Conservation (phyloP, 2,329 filamentous ascomycete species). For the Aplosporella prunicola region DNA sequence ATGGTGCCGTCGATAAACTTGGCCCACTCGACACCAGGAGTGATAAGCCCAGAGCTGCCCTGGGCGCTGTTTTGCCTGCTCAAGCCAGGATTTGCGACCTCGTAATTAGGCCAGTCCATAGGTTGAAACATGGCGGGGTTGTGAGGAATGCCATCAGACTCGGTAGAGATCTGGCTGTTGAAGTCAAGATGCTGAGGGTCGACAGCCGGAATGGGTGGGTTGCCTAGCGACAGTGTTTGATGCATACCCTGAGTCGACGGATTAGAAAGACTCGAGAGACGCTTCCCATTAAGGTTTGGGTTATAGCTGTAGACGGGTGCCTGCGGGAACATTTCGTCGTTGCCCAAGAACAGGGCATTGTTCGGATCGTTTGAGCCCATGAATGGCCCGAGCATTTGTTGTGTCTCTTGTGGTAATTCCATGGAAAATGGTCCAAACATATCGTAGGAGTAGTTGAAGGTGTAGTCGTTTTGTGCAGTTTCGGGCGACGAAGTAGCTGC, state of each 20-base stretch:
- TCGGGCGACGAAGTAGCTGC: too few relatives aligned
- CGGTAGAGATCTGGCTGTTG: conserved; percentile 17
- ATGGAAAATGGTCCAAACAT: conserved; percentile 41
- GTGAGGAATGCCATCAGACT: conserved; percentile 11
- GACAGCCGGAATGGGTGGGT: conserved; percentile 16
- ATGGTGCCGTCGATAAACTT: conserved; percentile 18
- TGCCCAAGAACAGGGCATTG: conserved; percentile 38
- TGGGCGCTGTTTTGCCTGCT: conserved; percentile 15
- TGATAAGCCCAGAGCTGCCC: conserved; percentile 16
- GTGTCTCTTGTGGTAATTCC: conserved; percentile 42
- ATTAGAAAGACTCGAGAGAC: conserved; percentile 10
- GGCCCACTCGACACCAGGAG: conserved; percentile 18
- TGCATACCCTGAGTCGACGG: conserved; percentile 24
- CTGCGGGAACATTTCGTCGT: conserved; percentile 32
- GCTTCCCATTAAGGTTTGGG: conserved; percentile 31
- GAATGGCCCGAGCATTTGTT: conserved; percentile 41
- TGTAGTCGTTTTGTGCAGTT: too few relatives aligned
- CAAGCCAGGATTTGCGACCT: too few relatives aligned
- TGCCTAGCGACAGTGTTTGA: conserved; percentile 31
- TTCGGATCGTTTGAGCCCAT: conserved; percentile 38
- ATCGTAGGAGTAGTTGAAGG: too few relatives aligned
- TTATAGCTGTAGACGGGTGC: conserved; percentile 37
- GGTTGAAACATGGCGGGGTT: too few relatives aligned
- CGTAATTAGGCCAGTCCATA: too few relatives aligned
- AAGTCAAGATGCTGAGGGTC: conserved; percentile 15